These are phyloP conservation scores for Acanthamoeba divionensis DNA, from an alignment of 208 protist species.

Conservation along the genomic window DNA sequence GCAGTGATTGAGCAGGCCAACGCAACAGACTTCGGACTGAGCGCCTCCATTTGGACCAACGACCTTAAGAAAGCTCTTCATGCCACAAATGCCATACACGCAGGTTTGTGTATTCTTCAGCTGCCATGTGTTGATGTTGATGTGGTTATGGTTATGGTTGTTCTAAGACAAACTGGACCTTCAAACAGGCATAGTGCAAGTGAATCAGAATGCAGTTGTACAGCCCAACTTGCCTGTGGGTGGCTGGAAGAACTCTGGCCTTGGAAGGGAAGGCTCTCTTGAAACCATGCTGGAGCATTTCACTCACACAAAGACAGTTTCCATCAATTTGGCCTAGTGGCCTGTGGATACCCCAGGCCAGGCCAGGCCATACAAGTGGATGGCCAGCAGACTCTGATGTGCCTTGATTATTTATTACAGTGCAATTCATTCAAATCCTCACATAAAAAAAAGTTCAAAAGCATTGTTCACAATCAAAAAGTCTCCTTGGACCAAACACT, in stretches of 20 bases:
- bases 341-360: too few species aligned
- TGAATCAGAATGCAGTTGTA: neutral
- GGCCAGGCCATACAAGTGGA: too few species aligned
- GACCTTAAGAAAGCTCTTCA: constrained; percentile 3
- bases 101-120: too few species aligned
- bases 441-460: too few species aligned
- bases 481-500: too few species aligned
- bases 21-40: constrained; percentile 39
- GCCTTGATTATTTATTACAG: too few species aligned
- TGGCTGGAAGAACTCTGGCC: neutral
- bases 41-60: constrained; percentile 11
- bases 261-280: neutral
- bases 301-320: neutral
- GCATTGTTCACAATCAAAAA: too few species aligned
- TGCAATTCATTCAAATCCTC: too few species aligned
- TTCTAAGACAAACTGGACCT: neutral
- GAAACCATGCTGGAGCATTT: neutral
- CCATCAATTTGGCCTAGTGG: neutral
- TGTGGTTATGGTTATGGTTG: neutral
- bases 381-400: too few species aligned
- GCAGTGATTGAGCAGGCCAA: constrained; percentile 58
- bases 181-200: neutral
- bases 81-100: neutral
- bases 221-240: neutral
- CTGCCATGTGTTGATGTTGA: neutral